phyloP scores from a whole-genome alignment of 148 eudicot genomes.

The Drosera capensis region DNA sequence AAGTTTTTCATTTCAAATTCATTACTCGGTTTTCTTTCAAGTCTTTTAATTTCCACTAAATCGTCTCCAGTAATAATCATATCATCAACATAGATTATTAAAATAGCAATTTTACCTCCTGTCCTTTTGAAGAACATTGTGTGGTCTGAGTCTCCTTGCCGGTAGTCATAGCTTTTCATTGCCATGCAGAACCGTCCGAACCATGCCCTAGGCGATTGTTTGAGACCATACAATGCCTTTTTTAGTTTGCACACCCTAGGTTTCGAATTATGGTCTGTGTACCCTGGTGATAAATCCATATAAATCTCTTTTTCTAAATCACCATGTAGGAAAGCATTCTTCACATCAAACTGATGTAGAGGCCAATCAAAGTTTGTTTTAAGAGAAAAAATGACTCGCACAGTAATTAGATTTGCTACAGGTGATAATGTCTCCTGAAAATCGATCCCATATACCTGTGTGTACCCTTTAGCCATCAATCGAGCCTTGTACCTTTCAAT shows the following conservation, averaged over 20 bases:
- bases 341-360: background rate
- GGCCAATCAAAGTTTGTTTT: background rate
- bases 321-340: background rate
- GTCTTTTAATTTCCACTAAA: background rate
- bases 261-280: background rate
- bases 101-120: too few species aligned
- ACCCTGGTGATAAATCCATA: constrained; percentile 1
- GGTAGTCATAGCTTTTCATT: background rate
- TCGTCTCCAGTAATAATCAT: constrained; percentile 2
- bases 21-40: background rate
- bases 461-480: background rate
- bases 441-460: background rate
- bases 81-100: constrained; percentile 1
- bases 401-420: background rate
- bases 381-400: background rate
- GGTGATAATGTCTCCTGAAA: constrained; percentile 1
- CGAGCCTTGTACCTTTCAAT: background rate
- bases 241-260: background rate
- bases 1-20: background rate
- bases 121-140: background rate
- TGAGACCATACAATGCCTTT: background rate
- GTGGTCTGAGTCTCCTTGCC: constrained; percentile 2
- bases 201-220: constrained; percentile 1
- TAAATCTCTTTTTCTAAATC: background rate
- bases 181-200: background rate